Base-by-base conservation (phyloP, 148 eudicot species). In the Tetragonia tetragonoides region DNA sequence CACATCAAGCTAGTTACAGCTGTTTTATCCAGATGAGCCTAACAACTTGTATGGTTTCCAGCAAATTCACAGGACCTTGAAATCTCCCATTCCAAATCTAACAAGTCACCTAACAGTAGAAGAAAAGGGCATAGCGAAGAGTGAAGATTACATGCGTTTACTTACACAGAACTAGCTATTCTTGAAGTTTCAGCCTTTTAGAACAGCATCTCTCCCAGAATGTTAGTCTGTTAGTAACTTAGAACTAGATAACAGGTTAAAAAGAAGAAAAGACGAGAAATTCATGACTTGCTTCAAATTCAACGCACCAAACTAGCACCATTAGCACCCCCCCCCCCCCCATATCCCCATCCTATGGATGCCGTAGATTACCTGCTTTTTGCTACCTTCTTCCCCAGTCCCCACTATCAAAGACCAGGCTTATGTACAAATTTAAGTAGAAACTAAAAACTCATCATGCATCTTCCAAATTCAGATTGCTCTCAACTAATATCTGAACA, bases 1-100 rank as follows among this genome's bases (percentile, higher is more conserved):
- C 51, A 57, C 12, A 15, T 38, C 17, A 14, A 41, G 76, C 76
- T 20, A 39, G 53, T 40, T 60, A 51, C 10, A 24, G 56, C 17
- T 18, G 49, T 3, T 54, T 54, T 34, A 28, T 23, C 63, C 53
- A 37, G 17, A 47, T 28, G 24, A 17, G 20, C 59, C 23, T 34
- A 46, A 15, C 44, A 47, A 75, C 60, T 65, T 9, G 42, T 8
- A 66, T 66, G 9, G 51, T 65, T 74, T 63, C 38, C 78, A 28
- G 5, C 11, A 28, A 49, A 23, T 18, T 60, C 2, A 28, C 15
- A 47, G 47, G 23, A 20, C 24, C 42, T 17, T 49, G 65, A 15
- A 24, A 49, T 75, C 5, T 49, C 17, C 70, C 37, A 51, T 18
- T 11, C 57, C 3, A 46, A 20, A 16, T 34, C 53, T 8, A 64